Evolutionary conservation across 305 asterid species (phyloP).

Genomic region (Ilex paraguariensis): DNA sequence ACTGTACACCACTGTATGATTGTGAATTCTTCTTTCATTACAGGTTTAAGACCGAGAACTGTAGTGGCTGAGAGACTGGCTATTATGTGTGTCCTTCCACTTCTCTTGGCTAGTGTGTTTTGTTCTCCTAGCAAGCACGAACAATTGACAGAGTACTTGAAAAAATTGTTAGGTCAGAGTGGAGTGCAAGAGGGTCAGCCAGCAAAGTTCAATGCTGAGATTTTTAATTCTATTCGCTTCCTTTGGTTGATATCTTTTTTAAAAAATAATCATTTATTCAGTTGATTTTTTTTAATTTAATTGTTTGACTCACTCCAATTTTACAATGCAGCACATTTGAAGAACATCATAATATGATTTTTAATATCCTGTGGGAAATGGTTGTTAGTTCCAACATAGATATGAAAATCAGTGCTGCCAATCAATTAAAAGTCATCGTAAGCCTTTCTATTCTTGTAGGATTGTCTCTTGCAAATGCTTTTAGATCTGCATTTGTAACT

Average conservation of each 20-base stretch:
- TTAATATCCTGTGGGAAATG: slow-evolving; percentile 97
- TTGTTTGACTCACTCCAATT: slow-evolving; percentile 22
- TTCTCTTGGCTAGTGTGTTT: slow-evolving; percentile 90
- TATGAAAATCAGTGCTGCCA: slow-evolving; percentile 78
- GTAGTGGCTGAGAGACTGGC: slow-evolving; percentile 67
- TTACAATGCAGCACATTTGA: slow-evolving; percentile 68
- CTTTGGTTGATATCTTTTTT: slow-evolving; percentile 58
- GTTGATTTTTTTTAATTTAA: slow-evolving; percentile 9
- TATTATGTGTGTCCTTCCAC: slow-evolving; percentile 78
- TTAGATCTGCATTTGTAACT: slow-evolving; percentile 8
- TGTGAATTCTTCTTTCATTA: slow-evolving; percentile 11
- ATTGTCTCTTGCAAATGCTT: slow-evolving; percentile 5
- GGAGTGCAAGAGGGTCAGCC: slow-evolving; percentile 58
- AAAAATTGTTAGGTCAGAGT: slow-evolving; percentile 61
- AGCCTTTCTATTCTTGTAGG: slow-evolving; percentile 23
- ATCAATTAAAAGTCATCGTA: slow-evolving; percentile 88
- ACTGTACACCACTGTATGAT: neutral
- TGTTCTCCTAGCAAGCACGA: slow-evolving; percentile 78
- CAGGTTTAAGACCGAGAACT: slow-evolving; percentile 83
- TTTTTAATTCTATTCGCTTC: slow-evolving; percentile 83
- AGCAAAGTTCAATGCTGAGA: slow-evolving; percentile 48
- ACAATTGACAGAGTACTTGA: slow-evolving; percentile 63
- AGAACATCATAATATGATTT: slow-evolving; percentile 73
- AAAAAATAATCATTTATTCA: slow-evolving; percentile 10
- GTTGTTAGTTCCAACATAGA: slow-evolving; percentile 67